phyloP scores from a whole-genome alignment of 805 yeast species.

The Barnettozyma populi region DNA sequence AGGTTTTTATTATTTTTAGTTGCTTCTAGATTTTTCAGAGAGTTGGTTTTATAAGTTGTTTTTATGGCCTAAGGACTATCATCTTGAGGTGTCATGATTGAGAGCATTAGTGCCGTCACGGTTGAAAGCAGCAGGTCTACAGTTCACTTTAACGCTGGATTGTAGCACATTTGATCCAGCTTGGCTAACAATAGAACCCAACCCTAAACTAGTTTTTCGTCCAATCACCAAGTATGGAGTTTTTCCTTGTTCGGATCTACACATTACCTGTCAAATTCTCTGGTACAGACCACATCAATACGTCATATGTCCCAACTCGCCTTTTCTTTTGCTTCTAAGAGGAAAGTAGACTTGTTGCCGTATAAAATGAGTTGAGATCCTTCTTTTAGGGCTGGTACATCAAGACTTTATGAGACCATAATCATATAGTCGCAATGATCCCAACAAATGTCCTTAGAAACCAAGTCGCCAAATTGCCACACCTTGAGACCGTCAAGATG shows the following conservation, averaged over 20 bases:
- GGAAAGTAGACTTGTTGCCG: not conserved
- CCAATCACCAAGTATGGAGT: too few relatives aligned
- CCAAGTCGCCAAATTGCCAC: conserved; percentile 59
- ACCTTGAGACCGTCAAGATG: conserved; percentile 51
- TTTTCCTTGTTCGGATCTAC: not conserved
- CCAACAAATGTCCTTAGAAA: conserved; percentile 54
- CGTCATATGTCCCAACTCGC: not conserved
- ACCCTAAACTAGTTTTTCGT: too few relatives aligned
- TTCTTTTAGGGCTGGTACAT: not conserved
- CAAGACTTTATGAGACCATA: too few relatives aligned
- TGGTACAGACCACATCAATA: not conserved
- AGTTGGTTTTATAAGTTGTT: too few relatives aligned
- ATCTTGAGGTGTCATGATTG: too few relatives aligned
- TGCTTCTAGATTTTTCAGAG: not conserved
- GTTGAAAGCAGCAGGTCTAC: too few relatives aligned
- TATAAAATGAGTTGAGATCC: not conserved
- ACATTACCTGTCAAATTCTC: not conserved
- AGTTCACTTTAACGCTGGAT: too few relatives aligned
- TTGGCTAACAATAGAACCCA: too few relatives aligned
- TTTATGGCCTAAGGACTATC: too few relatives aligned
- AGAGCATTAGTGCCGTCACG: too few relatives aligned
- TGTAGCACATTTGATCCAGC: too few relatives aligned
- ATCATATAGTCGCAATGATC: conserved; percentile 14
- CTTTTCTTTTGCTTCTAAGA: not conserved
- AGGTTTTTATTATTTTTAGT: not conserved